phyloP scores from a whole-genome alignment of 352 stramenopile genomes.

The Phytophthora macrochlamydospora region DNA sequence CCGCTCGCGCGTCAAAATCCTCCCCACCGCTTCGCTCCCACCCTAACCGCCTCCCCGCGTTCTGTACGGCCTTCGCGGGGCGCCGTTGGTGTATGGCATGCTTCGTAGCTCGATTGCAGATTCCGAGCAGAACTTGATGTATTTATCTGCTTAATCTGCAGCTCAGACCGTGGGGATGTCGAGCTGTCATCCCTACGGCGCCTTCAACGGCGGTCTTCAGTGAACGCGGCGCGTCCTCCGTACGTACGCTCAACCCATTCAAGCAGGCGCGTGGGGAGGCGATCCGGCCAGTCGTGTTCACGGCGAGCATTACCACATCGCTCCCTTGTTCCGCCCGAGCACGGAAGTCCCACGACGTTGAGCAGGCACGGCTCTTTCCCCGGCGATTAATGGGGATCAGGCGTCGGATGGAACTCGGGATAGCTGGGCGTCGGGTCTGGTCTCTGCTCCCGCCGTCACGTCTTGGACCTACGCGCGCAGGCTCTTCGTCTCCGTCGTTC shows the following conservation, averaged over 20 bases:
- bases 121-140: neutral
- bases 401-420: neutral
- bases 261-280: neutral
- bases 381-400: neutral
- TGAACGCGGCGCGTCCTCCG: neutral
- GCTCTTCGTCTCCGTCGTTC: neutral
- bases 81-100: neutral
- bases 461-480: slow-evolving; percentile 4
- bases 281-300: neutral
- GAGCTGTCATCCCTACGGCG: neutral
- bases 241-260: neutral
- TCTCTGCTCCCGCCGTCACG: neutral
- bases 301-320: neutral
- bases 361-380: neutral
- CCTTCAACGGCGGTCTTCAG: slow-evolving; percentile 1
- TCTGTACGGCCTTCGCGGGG: neutral
- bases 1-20: neutral
- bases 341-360: neutral
- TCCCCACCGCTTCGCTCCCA: neutral
- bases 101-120: neutral
- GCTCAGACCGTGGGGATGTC: neutral
- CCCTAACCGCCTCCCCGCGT: neutral
- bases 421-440: neutral
- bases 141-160: neutral
- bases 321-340: neutral